These are phyloP conservation scores for Phaeosphaeria sp. DNA, from an alignment of 2,329 filamentous ascomycete species.

Conservation along the genomic window DNA sequence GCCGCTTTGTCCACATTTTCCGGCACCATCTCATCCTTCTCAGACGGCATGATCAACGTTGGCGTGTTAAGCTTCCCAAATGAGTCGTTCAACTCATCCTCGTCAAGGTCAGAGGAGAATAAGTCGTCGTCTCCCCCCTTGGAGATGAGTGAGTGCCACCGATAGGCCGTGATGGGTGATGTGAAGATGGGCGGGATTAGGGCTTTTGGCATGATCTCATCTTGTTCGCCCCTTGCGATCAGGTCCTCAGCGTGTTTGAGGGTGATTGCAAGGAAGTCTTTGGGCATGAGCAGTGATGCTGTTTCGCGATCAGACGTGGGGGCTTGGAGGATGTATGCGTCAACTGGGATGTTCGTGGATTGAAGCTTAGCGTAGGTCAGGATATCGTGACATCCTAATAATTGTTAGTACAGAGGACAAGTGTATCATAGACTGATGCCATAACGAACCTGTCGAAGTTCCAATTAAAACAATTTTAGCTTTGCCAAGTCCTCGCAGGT, in stretches of 20 bases:
- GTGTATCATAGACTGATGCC: neutral
- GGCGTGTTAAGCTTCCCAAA: slow-evolving; percentile 16
- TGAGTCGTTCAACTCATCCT: neutral
- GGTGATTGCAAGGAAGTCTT: slow-evolving; percentile 5
- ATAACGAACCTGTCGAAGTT: slow-evolving; percentile 13
- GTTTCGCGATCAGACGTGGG: slow-evolving; percentile 25
- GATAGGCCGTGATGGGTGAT: slow-evolving; percentile 23
- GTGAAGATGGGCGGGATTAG: slow-evolving; percentile 17
- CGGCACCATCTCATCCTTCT: slow-evolving; percentile 25
- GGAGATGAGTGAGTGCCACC: slow-evolving; percentile 21
- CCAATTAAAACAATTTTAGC: slow-evolving; percentile 14
- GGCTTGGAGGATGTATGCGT: slow-evolving; percentile 20
- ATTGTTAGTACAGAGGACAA: neutral
- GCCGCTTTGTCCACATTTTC: slow-evolving; percentile 11
- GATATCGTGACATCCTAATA: slow-evolving; percentile 17
- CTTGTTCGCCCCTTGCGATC: slow-evolving; percentile 10
- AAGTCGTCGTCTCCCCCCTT: slow-evolving; percentile 25
- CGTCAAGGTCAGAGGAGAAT: slow-evolving; percentile 22
- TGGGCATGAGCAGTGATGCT: slow-evolving; percentile 18
- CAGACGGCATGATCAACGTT: slow-evolving; percentile 15
- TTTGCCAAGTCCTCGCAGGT: slow-evolving; percentile 12
- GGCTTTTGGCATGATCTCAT: slow-evolving; percentile 9
- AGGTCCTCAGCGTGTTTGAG: slow-evolving; percentile 12
- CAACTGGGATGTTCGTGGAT: neutral
- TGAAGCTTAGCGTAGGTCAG: slow-evolving; percentile 13